A percentile compares a stretch with the other conserved stretches of the same genome.
Conservation (phyloP, 179 eudicot species). For the Spinacia oleracea region DNA sequence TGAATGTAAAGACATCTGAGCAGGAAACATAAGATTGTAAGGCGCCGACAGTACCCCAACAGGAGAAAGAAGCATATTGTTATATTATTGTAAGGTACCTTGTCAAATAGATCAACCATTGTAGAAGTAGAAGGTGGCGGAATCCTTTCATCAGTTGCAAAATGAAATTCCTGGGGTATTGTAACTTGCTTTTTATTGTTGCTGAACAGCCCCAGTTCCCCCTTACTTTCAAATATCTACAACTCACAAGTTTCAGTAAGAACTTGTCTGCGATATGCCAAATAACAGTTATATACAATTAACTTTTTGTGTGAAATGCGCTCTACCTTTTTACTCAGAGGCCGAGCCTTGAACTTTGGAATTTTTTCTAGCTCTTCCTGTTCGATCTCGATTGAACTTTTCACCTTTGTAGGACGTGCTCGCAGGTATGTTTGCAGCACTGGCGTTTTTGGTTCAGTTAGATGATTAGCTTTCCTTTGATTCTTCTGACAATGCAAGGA, state of each 20-base stretch:
- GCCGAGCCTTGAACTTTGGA: conserved; percentile 82
- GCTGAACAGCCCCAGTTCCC: conserved; percentile 73
- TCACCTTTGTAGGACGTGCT: conserved; percentile 77
- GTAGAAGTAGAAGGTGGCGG: conserved; percentile 52
- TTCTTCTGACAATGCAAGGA: conserved; percentile 43
- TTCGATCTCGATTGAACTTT: conserved; percentile 76
- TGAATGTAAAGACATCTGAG: conserved; percentile 76
- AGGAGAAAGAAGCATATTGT: neutral
- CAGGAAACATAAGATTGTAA: conserved; percentile 12
- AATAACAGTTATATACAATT: neutral
- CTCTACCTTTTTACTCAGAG: conserved; percentile 83
- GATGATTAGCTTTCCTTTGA: conserved; percentile 57
- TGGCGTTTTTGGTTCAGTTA: conserved; percentile 82
- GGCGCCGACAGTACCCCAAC: neutral
- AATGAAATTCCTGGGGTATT: conserved; percentile 83
- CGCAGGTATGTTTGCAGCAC: conserved; percentile 82
- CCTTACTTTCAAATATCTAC: conserved; percentile 95
- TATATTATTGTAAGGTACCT: conserved; percentile 43
- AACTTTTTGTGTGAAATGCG: neutral
- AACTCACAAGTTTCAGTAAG: neutral
- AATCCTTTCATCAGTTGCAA: conserved; percentile 74
- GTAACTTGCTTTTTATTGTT: conserved; percentile 74
- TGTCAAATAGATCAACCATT: conserved; percentile 77
- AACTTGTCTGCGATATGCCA: neutral
- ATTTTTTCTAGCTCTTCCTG: conserved; percentile 75